Evolutionary conservation across 2,329 filamentous ascomycete genomes (phyloP), one percentile per base, ranked within the genome.

Genomic region (Hortaea werneckii): DNA sequence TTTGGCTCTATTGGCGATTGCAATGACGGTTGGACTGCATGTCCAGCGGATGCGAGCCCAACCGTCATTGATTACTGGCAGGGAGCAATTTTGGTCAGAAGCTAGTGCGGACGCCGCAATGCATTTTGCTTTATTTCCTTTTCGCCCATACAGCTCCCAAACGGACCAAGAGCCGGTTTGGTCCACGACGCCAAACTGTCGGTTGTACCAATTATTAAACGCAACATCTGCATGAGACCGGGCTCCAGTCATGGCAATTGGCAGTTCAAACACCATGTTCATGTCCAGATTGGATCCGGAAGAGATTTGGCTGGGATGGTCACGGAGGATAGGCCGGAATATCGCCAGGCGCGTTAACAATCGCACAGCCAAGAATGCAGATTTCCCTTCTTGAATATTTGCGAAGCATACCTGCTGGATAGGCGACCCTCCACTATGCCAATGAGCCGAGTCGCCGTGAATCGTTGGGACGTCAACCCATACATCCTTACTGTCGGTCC

Each of bases 181-280:
- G 55, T 88, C 82, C 12, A 88, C 69, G 27, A 87, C 68, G 11
- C 73, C 80, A 43, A 88, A 65, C 54, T 84, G 80, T 1, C 78
- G 74, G 11, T 69, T 65, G 47, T 71, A 77, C 60, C 66, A 76
- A 0, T 82, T 77, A 51, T 81, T 82, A 59, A 88, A 85, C 0
- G 76, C 65, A 3, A 84, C 68, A 62, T 88, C 80, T 0, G 73
- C 72, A 54, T 85, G 80, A 0, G 70, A 58, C 29, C 64, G 66
- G 1, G 74, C 75, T 1, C 76, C 79, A 0, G 77, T 81, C 29
- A 74, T 64, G 2, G 69, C 59, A 10, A 68, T 67, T 0, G 67
- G 61, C n/a, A 87, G 61, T 7, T 67, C 71, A 5, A 78, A 59
- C 2, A 84, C 57, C 0, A 73, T 74, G 39, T 78, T 79, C 2